phyloP scores from a whole-genome alignment of 2,329 filamentous ascomycete genomes.

The Claviceps monticola region DNA sequence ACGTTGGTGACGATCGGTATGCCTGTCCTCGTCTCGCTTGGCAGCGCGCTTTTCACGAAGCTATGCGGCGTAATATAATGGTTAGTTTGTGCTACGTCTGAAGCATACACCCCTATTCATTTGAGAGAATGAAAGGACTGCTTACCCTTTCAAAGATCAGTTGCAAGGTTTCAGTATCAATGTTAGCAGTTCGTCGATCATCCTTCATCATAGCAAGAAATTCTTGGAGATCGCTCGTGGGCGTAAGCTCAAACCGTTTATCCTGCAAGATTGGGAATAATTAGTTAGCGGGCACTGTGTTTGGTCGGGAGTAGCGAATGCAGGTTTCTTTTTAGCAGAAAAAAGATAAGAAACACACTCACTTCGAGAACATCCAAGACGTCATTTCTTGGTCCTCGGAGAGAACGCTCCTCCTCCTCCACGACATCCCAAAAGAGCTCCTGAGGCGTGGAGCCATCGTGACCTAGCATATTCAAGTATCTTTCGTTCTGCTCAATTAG shows the following conservation, averaged over 20 bases:
- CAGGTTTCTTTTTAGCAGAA: neutral
- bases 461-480: constrained; percentile 71
- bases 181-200: constrained; percentile 78
- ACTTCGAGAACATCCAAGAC: constrained; percentile 83
- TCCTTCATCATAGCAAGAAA: constrained; percentile 70
- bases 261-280: constrained; percentile 40
- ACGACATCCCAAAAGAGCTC: constrained; percentile 94
- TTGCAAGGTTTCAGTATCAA: constrained; percentile 64
- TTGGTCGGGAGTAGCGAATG: neutral
- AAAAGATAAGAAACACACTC: constrained; percentile 22
- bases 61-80: constrained; percentile 20
- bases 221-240: constrained; percentile 77
- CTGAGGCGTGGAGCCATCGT: constrained; percentile 70
- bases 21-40: constrained; percentile 72
- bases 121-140: neutral
- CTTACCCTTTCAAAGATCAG: constrained; percentile 72
- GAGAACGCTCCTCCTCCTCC: constrained; percentile 82
- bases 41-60: constrained; percentile 77
- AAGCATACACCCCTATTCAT: too few species aligned
- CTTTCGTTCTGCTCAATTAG: constrained; percentile 67
- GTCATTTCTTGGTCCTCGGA: constrained; percentile 68
- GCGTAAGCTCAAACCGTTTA: constrained; percentile 79
- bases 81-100: neutral
- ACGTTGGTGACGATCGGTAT: constrained; percentile 73
- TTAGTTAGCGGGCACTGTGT: constrained; percentile 5